Evolutionary conservation across 2,329 filamentous ascomycete species (phyloP).

Genomic region (Tolypocladium cylindrosporum): DNA sequence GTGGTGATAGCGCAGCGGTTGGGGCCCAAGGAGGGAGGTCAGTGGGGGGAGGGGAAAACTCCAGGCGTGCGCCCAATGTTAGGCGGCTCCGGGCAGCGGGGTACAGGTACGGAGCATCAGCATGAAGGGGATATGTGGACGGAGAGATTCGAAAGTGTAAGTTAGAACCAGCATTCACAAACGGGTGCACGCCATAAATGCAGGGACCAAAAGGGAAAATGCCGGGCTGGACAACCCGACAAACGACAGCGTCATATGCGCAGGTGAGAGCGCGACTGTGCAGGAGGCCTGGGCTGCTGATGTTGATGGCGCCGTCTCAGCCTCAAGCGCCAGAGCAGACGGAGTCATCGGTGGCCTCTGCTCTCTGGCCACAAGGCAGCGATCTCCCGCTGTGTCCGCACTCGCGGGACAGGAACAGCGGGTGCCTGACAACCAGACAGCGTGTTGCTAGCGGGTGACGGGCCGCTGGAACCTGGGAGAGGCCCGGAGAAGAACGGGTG

Average conservation of each 20-base stretch:
- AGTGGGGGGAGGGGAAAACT: slow-evolving; percentile 1
- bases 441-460: not conserved
- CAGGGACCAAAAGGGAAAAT: slow-evolving; percentile 12
- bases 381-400: not conserved
- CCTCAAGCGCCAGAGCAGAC: not conserved
- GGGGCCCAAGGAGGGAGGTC: not conserved
- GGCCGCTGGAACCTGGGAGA: not conserved
- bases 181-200: slow-evolving; percentile 13
- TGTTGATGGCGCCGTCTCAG: slow-evolving; percentile 1
- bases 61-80: not conserved
- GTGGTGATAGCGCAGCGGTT: not conserved
- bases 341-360: not conserved
- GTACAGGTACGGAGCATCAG: not conserved
- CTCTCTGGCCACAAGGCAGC: not conserved
- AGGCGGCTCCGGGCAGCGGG: not conserved
- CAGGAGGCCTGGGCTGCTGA: slow-evolving; percentile 8
- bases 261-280: slow-evolving; percentile 3
- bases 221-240: slow-evolving; percentile 1
- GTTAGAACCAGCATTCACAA: not conserved
- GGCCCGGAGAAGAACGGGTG: not conserved
- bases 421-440: not conserved
- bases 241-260: slow-evolving; percentile 4
- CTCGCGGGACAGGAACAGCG: not conserved
- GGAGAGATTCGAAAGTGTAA: not conserved
- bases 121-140: no score